Base-by-base conservation (phyloP, 2,329 filamentous ascomycete genomes). In the Sporothrix pseudoabietina region DNA sequence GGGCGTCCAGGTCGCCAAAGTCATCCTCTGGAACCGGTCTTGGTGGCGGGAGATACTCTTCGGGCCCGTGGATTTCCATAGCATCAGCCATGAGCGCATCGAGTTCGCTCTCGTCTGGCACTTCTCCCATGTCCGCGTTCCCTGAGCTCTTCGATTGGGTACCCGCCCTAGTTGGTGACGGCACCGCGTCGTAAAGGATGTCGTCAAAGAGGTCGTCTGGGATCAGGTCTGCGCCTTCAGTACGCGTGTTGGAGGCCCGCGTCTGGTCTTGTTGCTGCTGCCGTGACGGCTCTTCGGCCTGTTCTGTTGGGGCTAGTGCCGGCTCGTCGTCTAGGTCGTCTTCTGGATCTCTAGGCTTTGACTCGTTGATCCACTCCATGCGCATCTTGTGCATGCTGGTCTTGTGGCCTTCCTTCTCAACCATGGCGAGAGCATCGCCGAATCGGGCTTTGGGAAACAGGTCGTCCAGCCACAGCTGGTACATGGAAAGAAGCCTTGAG, bases 401-500 rank as follows among this genome's bases (percentile, higher is more conserved):
- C 78, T 91, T 93, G 82, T 98, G 96, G 0, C 96, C 96, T 0
- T 94, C 86, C 82, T 97, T 98, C 81, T 99, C 96, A 2, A 98
- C 93, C 85, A 98, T 97, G 54, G 87, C 84, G 7, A 98, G 84
- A 2, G 92, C 96, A 78, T 99, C 96, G 66, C 92, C 88, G 79
- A 99, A 99, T 79, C 94, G 95, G 5, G 95, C 96, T 79, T 97
- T 94, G 14, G 96, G 96, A 79, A 94, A 99, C 14, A 99, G 85
- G 79, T 98, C 94, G 82, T 99, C 95, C 1, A 99, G 91, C 96
- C 96, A 99, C 72, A 97, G 82, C 80, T 98, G 96, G 80, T 98
- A 99, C 80, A 97, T 93, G 32, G 92, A 93, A 66, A 99, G 86
- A 32, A 99, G 87, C 19, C 90, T 89, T 0, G 91, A 88, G 12